Conservation (phyloP, 2,329 filamentous ascomycete species). For the Calonectria honghensis region DNA sequence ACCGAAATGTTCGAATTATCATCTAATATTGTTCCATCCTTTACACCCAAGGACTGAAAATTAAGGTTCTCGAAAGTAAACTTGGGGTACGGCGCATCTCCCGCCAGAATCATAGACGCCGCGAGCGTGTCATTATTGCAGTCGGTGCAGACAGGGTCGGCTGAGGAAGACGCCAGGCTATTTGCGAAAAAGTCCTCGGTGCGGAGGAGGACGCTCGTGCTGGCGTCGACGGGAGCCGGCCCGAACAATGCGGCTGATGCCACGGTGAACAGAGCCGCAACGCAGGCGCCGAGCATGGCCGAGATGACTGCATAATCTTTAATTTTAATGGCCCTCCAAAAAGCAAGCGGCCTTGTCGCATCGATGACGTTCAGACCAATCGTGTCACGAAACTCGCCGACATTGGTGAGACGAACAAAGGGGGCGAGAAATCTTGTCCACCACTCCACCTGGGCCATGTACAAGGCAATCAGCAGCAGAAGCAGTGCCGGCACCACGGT, state of each 20-base stretch:
- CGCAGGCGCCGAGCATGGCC: conserved; percentile 54
- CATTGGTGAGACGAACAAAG: conserved; percentile 55
- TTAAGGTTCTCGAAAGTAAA: conserved; percentile 61
- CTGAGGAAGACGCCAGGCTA: conserved; percentile 48
- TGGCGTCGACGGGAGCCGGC: conserved; percentile 52
- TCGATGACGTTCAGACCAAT: conserved; percentile 60
- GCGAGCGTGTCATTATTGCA: conserved; percentile 56
- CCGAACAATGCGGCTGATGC: conserved; percentile 59
- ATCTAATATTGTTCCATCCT: conserved; percentile 34
- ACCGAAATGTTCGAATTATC: conserved; percentile 49
- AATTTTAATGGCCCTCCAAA: conserved; percentile 53
- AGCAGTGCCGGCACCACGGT: conserved; percentile 58
- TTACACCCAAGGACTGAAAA: conserved; percentile 52
- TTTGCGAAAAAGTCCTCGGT: conserved; percentile 58
- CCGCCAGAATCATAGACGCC: conserved; percentile 60
- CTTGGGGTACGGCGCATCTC: conserved; percentile 59
- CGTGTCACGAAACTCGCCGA: conserved; percentile 55
- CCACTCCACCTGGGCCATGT: conserved; percentile 58
- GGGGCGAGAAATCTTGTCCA: conserved; percentile 59
- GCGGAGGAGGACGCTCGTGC: conserved; percentile 51
- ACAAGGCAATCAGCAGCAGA: conserved; percentile 55
- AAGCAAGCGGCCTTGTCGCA: conserved; percentile 52
- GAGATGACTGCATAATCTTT: conserved; percentile 55
- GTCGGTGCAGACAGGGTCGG: conserved; percentile 50
- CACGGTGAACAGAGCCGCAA: conserved; percentile 57